Base-by-base conservation (phyloP, 2,329 filamentous ascomycete genomes). In the Aphanocladium album region DNA sequence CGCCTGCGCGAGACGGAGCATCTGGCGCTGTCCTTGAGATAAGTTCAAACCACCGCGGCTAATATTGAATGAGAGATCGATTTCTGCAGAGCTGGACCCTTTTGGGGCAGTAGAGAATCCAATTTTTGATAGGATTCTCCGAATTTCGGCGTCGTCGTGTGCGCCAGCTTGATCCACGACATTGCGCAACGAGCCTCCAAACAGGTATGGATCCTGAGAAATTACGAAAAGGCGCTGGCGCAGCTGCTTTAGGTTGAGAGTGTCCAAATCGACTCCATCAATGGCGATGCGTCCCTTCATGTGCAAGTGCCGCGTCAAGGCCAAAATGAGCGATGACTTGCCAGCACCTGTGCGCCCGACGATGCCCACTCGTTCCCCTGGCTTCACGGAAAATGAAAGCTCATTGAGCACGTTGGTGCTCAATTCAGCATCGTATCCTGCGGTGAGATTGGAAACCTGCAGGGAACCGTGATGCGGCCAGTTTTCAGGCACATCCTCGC, bases 91-190 rank as follows among this genome's bases (percentile, higher is more conserved):
- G 9, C 25, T 3, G 17, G 25, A 14, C 6, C 19, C 14, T 16
- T 46, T 14, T 6, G 53, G 25, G 17, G n/a, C 17, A n/a, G 30
- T 46, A 37, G 81, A 72, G 17, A 90, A 79, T 68, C 89, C 83
- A 11, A 89, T 87, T 9, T 86, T 82, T 56, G 80, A 76, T 1
- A 91, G 76, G 0, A 83, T 86, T 66, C 88, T 85, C 47, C 79
- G 78, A 2, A 91, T 80, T 66, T 87, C 85, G 1, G 72, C 75
- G 65, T 91, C 87, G 3, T 76, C 79, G 69, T 89, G 83, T 62
- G 87, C 76, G 62, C 85, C 77, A 66, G 89, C 89, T 1, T 88
- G 84, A 68, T 91, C 89, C 11, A 91, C 79, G 67, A 90, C 91
- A 25, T 78, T 82, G 39, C 88, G 80, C 23, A 91, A 76, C 0